A percentile compares a stretch with the other conserved stretches of the same genome.
Evolutionary conservation across 2,329 filamentous ascomycete species (phyloP).

Genomic region (Tolypocladium endophyticum): DNA sequence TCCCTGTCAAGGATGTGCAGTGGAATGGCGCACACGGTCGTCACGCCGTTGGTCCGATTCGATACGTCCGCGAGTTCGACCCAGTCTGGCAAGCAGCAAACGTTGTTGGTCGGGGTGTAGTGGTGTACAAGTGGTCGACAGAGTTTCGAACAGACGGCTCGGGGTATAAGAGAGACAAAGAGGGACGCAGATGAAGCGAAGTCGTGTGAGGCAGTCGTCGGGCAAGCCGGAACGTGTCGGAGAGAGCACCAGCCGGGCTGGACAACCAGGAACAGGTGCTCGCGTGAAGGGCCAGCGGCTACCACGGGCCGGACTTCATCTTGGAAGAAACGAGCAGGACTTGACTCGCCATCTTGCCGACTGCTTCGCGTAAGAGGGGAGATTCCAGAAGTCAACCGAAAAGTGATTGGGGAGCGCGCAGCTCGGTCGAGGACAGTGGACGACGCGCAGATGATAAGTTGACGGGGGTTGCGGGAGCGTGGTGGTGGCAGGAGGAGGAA

Average conservation of each 20-base stretch:
- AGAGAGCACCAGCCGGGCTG: neutral
- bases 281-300: neutral
- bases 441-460: neutral
- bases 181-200: neutral
- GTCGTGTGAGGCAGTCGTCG: neutral
- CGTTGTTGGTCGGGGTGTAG: neutral
- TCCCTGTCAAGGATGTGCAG: neutral
- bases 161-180: neutral
- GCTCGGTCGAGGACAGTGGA: neutral
- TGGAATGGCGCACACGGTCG: neutral
- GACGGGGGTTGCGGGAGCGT: neutral
- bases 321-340: constrained; percentile 2
- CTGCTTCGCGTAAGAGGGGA: neutral
- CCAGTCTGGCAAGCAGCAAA: no score
- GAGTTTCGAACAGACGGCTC: neutral
- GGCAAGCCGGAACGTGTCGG: neutral
- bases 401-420: neutral
- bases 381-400: neutral
- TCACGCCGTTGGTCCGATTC: neutral
- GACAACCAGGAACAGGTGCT: neutral
- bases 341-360: constrained; percentile 4
- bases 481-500: neutral
- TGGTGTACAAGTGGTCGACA: neutral
- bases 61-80: neutral
- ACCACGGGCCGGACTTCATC: neutral